These are phyloP conservation scores for Oidiodendron maius DNA, from an alignment of 495 filamentous ascomycete species.

Conservation along the genomic window DNA sequence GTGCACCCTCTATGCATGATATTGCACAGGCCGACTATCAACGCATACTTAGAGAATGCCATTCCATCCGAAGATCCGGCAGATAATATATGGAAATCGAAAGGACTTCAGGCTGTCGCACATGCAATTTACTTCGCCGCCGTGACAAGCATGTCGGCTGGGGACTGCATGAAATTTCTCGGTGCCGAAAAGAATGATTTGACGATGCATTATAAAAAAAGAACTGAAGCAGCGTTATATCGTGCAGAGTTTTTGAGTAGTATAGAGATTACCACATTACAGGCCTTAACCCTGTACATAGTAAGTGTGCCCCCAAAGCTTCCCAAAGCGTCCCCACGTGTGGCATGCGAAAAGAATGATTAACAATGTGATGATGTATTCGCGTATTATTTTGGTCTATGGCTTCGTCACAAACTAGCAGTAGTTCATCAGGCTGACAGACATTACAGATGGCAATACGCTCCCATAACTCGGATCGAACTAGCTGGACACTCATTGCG, in stretches of 20 bases:
- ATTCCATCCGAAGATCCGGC: background rate
- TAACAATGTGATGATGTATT: too few species aligned
- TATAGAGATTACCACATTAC: background rate
- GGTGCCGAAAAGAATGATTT: background rate
- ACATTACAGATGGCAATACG: too few species aligned
- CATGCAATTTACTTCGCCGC: conserved; percentile 1
- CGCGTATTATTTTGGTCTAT: too few species aligned
- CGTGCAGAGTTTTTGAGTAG: background rate
- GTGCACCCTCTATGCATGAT: background rate
- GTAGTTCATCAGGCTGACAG: too few species aligned
- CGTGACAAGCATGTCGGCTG: background rate
- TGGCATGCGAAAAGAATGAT: too few species aligned
- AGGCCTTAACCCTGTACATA: background rate
- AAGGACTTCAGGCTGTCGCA: background rate
- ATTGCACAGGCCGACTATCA: background rate
- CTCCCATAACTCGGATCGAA: background rate
- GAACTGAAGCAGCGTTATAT: background rate
- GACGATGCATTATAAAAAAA: background rate
- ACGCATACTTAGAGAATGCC: background rate
- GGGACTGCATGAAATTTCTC: background rate
- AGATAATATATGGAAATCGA: background rate
- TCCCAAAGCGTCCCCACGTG: too few species aligned
- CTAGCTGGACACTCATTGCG: background rate
- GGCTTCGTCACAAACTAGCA: too few species aligned
- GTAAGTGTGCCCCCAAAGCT: too few species aligned